Evolutionary conservation across 768 basidiomycete genomes (phyloP).

Genomic region (Mrakia blollopis): DNA sequence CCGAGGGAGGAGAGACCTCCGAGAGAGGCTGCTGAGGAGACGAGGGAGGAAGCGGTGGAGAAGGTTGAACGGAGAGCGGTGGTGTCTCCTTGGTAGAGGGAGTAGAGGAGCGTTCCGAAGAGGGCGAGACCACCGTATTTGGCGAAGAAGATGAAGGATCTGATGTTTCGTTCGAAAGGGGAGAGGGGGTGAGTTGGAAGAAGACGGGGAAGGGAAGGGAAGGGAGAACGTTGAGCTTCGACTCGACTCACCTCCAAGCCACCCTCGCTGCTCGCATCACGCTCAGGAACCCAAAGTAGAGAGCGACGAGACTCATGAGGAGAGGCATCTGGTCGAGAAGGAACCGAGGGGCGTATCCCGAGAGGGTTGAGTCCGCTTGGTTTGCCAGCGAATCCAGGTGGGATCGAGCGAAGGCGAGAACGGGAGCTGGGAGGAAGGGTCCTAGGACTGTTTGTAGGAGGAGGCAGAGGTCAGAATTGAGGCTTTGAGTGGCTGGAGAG

Average conservation of each 20-base stretch:
- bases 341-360: slow-evolving; percentile 34
- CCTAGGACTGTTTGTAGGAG: neutral
- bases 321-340: slow-evolving; percentile 28
- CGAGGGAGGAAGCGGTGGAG: neutral
- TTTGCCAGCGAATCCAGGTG: slow-evolving; percentile 26
- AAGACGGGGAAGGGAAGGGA: neutral
- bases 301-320: slow-evolving; percentile 12
- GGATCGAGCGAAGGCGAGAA: neutral
- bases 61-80: neutral
- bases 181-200: neutral
- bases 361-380: slow-evolving; percentile 29
- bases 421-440: neutral
- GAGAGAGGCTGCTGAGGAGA: neutral
- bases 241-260: neutral
- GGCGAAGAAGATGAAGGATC: slow-evolving; percentile 12
- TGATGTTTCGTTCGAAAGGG: neutral
- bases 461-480: neutral
- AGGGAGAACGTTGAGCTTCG: neutral
- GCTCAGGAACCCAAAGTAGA: slow-evolving; percentile 22
- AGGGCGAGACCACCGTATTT: slow-evolving; percentile 6
- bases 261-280: neutral
- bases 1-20: slow-evolving; percentile 10
- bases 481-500: neutral
- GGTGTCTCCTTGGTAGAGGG: slow-evolving; percentile 15
- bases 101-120: slow-evolving; percentile 8